Conservation (phyloP, 768 basidiomycete species). For the Rhodotorula paludigena region DNA sequence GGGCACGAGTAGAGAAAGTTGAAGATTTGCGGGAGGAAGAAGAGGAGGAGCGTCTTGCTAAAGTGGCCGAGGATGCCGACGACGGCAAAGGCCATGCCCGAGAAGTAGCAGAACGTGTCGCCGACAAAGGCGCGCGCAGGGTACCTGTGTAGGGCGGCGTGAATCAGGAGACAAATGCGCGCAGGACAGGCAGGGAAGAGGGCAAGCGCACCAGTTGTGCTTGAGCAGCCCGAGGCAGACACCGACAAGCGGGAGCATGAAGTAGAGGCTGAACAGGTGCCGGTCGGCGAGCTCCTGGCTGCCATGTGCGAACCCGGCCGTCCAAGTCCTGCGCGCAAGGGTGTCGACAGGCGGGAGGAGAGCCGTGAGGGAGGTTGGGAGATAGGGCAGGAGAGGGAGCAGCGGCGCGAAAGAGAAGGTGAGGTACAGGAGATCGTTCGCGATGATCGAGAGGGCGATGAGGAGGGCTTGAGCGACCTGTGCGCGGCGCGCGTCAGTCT, state of each 20-base stretch:
- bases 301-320: constrained; percentile 69
- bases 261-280: constrained; percentile 92
- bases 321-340: constrained; percentile 49
- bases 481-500: background rate
- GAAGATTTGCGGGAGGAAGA: constrained; percentile 97
- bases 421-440: constrained; percentile 92
- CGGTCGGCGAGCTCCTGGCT: constrained; percentile 81
- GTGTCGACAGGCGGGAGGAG: background rate
- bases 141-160: constrained; percentile 74
- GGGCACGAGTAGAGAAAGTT: constrained; percentile 93
- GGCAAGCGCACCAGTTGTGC: constrained; percentile 73
- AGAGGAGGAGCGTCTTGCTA: constrained; percentile 89
- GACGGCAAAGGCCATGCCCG: constrained; percentile 97
- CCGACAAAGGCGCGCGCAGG: constrained; percentile 92
- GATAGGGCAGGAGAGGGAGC: constrained; percentile 5
- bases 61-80: constrained; percentile 97
- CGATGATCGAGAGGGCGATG: constrained; percentile 79
- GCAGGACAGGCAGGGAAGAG: background rate
- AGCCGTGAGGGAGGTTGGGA: constrained; percentile 1
- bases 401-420: constrained; percentile 52
- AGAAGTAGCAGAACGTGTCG: constrained; percentile 94
- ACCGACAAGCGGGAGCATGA: constrained; percentile 90
- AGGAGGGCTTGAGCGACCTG: constrained; percentile 79
- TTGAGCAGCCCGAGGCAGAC: constrained; percentile 85
- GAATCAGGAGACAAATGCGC: background rate